Conservation (phyloP, 345 rosid genomes). For the Populus ilicifolia region DNA sequence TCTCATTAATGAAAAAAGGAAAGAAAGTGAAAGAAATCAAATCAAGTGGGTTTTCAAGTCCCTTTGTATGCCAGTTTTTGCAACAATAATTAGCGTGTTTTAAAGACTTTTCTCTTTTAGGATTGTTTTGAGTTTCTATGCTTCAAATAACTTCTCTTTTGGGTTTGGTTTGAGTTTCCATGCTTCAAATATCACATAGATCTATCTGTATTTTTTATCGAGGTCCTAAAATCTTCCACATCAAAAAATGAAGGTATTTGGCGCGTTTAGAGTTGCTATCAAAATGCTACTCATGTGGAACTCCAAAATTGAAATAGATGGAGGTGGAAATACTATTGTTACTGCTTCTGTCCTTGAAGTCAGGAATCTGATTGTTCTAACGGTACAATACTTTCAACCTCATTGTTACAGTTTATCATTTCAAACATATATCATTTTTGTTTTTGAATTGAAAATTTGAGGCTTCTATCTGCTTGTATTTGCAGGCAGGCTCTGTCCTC, state of each 20-base stretch:
- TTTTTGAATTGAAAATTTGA: constrained; percentile 14
- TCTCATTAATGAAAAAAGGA: not conserved
- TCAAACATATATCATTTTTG: not conserved
- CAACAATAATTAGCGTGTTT: not conserved
- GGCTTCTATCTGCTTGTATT: constrained; percentile 17
- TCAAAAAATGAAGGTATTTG: constrained; percentile 68
- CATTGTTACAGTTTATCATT: not conserved
- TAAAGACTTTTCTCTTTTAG: not conserved
- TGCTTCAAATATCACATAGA: constrained; percentile 5
- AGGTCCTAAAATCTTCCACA: constrained; percentile 10
- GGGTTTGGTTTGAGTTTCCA: not conserved
- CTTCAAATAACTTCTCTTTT: constrained; percentile 8
- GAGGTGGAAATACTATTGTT: constrained; percentile 83
- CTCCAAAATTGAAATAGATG: constrained; percentile 87
- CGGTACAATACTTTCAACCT: constrained; percentile 47
- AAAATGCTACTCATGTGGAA: constrained; percentile 97
- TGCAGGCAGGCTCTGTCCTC: constrained; percentile 77
- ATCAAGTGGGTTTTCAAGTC: not conserved
- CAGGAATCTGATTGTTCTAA: constrained; percentile 91
- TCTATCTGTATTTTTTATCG: constrained; percentile 3
- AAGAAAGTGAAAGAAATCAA: not conserved
- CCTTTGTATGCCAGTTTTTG: not conserved
- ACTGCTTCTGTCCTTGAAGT: constrained; percentile 90
- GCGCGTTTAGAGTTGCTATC: constrained; percentile 85
- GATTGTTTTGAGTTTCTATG: constrained; percentile 2